phyloP scores from a whole-genome alignment of 2,329 filamentous ascomycete species.

The Leptodontidium sp. region DNA sequence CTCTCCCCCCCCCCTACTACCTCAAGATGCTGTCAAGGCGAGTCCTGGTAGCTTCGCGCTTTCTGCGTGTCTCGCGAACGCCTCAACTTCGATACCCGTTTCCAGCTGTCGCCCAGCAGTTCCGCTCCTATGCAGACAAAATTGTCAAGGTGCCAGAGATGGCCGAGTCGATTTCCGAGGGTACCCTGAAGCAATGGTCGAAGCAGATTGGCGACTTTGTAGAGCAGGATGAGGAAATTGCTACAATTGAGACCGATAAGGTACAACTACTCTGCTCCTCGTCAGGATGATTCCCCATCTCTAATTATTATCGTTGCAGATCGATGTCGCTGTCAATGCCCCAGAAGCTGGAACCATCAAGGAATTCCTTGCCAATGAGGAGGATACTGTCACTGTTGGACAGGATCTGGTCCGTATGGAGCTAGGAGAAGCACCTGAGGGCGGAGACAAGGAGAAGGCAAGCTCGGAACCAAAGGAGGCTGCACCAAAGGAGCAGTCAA shows the following conservation, averaged over 20 bases:
- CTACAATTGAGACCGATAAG: slow-evolving; percentile 99
- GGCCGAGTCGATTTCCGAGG: slow-evolving; percentile 98
- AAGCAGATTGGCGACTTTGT: slow-evolving; percentile 94
- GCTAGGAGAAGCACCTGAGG: slow-evolving; percentile 70
- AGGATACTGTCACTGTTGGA: slow-evolving; percentile 93
- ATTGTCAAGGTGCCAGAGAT: slow-evolving; percentile 95
- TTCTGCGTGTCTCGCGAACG: slow-evolving; percentile 42
- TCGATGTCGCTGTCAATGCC: slow-evolving; percentile 96
- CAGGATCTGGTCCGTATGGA: slow-evolving; percentile 91
- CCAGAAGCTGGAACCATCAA: slow-evolving; percentile 90
- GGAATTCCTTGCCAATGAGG: slow-evolving; percentile 89
- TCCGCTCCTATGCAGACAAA: slow-evolving; percentile 76
- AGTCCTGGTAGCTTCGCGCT: slow-evolving; percentile 46
- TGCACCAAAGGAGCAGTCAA: slow-evolving; percentile 63
- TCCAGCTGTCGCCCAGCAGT: slow-evolving; percentile 58
- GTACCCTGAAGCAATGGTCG: slow-evolving; percentile 93
- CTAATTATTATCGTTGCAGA: slow-evolving; percentile 60
- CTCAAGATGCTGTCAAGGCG: slow-evolving; percentile 46
- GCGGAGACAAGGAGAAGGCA: slow-evolving; percentile 61
- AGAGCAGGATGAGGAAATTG: slow-evolving; percentile 96
- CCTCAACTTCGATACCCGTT: slow-evolving; percentile 51
- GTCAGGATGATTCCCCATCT: background rate
- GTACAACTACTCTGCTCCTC: slow-evolving; percentile 55
- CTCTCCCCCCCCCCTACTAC: slow-evolving; percentile 24
- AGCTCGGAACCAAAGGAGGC: slow-evolving; percentile 64